Evolutionary conservation across 2,329 filamentous ascomycete species (phyloP).

Genomic region (Cladosporium sp.): DNA sequence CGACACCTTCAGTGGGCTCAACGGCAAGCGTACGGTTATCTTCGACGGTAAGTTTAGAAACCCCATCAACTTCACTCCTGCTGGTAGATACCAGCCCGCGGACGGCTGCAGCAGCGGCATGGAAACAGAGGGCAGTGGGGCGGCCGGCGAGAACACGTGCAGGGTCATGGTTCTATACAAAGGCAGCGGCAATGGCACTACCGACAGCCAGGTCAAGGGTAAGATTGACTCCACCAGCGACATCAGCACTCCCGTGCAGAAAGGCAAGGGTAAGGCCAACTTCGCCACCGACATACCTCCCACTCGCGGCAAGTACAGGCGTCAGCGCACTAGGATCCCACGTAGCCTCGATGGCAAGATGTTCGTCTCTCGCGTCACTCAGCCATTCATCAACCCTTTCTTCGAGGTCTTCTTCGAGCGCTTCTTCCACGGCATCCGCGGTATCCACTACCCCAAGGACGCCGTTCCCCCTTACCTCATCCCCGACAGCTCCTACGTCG

Average conservation of each 20-base stretch:
- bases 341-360: background rate
- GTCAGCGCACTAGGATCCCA: background rate
- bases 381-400: background rate
- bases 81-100: background rate
- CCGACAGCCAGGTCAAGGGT: background rate
- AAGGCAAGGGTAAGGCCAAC: background rate
- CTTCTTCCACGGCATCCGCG: background rate
- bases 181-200: background rate
- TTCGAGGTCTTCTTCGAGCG: conserved; percentile 1
- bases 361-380: background rate
- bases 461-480: no score
- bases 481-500: background rate
- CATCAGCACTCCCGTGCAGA: no score
- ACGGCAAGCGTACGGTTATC: background rate
- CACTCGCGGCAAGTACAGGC: background rate
- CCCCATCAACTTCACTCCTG: background rate
- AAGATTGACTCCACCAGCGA: background rate
- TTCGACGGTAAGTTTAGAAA: background rate
- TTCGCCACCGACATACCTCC: background rate
- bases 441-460: background rate
- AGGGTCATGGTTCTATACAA: background rate
- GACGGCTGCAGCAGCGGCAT: background rate
- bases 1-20: background rate
- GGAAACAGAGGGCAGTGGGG: background rate
- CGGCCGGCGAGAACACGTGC: background rate